A percentile compares a stretch with the other conserved stretches of the same genome.
These are phyloP conservation scores for Juglanconis juglandina DNA, from an alignment of 2,329 filamentous ascomycete genomes.

Conservation along the genomic window DNA sequence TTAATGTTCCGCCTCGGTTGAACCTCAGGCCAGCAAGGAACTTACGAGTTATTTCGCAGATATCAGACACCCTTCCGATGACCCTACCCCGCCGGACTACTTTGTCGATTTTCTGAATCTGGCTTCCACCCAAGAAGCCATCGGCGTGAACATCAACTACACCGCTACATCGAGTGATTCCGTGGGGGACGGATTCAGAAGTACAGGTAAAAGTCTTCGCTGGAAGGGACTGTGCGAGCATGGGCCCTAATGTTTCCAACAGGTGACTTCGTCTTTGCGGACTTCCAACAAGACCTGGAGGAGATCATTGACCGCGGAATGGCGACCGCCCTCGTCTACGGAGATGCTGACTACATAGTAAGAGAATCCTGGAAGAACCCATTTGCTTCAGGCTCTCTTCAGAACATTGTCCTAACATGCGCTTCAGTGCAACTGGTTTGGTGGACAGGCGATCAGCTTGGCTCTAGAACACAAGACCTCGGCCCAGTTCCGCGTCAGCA, in stretches of 20 bases:
- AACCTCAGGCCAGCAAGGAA: background rate
- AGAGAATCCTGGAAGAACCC: background rate
- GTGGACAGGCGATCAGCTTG: constrained; percentile 63
- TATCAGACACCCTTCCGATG: constrained; percentile 45
- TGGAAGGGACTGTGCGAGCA: background rate
- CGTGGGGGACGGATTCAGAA: constrained; percentile 35
- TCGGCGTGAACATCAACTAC: constrained; percentile 53
- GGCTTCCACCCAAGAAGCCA: constrained; percentile 48
- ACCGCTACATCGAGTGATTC: constrained; percentile 40
- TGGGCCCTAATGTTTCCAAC: constrained; percentile 30
- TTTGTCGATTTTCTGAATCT: constrained; percentile 57
- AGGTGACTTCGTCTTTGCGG: constrained; percentile 57
- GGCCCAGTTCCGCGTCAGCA: constrained; percentile 52
- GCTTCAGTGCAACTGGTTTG: constrained; percentile 50
- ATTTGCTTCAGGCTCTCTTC: too few relatives aligned
- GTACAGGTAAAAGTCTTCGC: constrained; percentile 19
- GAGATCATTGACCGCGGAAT: constrained; percentile 54
- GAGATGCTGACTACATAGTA: constrained; percentile 49
- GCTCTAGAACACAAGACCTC: constrained; percentile 47
- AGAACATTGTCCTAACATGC: too few relatives aligned
- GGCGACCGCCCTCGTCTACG: constrained; percentile 57
- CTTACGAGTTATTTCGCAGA: constrained; percentile 22
- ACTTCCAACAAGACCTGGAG: constrained; percentile 52
- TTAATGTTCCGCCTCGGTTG: background rate
- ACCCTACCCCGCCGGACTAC: constrained; percentile 55